Evolutionary conservation across 1,284 basidiomycete species (phyloP).

Genomic region (Leccinum subfulvum): DNA sequence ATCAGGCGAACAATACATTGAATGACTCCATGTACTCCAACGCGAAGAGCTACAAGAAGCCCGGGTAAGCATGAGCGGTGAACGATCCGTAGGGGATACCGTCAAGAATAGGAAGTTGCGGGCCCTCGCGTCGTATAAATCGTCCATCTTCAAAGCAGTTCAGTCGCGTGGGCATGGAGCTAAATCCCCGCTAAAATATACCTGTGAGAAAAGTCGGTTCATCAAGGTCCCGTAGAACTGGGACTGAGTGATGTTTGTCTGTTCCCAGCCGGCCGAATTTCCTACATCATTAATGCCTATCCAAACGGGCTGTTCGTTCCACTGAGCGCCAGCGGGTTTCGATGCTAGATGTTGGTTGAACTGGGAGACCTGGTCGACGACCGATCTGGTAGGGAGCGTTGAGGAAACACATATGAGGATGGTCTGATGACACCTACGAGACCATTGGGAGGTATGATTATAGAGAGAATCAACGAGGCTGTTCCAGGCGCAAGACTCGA

Average conservation of each 20-base stretch:
- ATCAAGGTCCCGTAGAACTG: constrained; percentile 53
- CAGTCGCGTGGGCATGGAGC: constrained; percentile 54
- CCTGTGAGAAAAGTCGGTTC: constrained; percentile 57
- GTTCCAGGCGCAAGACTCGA: constrained; percentile 64
- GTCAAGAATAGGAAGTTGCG: constrained; percentile 66
- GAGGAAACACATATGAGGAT: background rate
- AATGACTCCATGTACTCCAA: constrained; percentile 68
- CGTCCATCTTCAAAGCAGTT: constrained; percentile 43
- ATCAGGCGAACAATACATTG: constrained; percentile 69
- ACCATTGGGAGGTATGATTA: constrained; percentile 60
- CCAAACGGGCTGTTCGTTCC: constrained; percentile 48
- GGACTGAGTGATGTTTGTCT: constrained; percentile 49
- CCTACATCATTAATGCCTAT: constrained; percentile 68
- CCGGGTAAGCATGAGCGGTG: constrained; percentile 50
- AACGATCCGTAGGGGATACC: constrained; percentile 60
- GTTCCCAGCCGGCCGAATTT: constrained; percentile 48
- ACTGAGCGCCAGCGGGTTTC: constrained; percentile 50
- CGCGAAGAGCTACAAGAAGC: constrained; percentile 44
- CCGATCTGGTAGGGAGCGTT: constrained; percentile 35
- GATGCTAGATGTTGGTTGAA: constrained; percentile 53
- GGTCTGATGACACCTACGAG: background rate
- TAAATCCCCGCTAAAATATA: constrained; percentile 18
- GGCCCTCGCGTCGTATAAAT: constrained; percentile 52
- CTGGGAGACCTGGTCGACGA: constrained; percentile 61
- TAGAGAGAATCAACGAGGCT: constrained; percentile 56